Conservation (phyloP, 2,329 filamentous ascomycete species). For the Dactylellina parvicollis region DNA sequence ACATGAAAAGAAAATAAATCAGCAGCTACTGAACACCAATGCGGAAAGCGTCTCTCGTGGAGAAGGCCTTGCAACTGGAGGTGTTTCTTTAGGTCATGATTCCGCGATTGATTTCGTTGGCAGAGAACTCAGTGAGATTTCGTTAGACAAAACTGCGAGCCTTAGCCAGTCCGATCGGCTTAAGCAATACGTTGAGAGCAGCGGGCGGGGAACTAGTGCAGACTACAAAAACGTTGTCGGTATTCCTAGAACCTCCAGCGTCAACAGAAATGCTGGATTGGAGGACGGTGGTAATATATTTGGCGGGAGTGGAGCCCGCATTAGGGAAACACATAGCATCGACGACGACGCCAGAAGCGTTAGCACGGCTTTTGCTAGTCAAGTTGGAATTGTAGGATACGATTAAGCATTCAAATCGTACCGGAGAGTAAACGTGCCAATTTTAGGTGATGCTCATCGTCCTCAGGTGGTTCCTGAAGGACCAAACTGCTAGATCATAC, state of each 20-base stretch:
- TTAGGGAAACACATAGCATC: conserved; percentile 63
- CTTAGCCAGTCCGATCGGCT: conserved; percentile 87
- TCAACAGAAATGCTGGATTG: conserved; percentile 23
- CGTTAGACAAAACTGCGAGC: conserved; percentile 70
- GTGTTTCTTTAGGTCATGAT: conserved; percentile 27
- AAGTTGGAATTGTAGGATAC: conserved; percentile 75
- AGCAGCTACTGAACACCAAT: not conserved
- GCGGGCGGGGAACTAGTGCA: conserved; percentile 69
- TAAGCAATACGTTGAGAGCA: conserved; percentile 91
- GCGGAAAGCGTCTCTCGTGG: conserved; percentile 29
- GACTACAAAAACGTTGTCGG: conserved; percentile 63
- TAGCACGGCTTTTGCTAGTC: conserved; percentile 95
- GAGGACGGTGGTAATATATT: conserved; percentile 70
- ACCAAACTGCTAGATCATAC: no score
- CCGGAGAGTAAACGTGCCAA: not conserved
- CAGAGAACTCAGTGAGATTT: conserved; percentile 38
- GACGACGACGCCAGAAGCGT: conserved; percentile 97
- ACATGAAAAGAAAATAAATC: conserved; percentile 36
- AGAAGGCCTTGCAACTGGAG: conserved; percentile 37
- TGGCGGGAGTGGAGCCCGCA: conserved; percentile 68
- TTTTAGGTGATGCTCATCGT: not conserved
- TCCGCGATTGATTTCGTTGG: conserved; percentile 62
- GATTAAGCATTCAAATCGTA: conserved; percentile 64
- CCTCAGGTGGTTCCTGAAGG: not conserved
- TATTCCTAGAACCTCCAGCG: conserved; percentile 63